Conservation (phyloP, 768 basidiomycete genomes). For the Tylopilus balloui region DNA sequence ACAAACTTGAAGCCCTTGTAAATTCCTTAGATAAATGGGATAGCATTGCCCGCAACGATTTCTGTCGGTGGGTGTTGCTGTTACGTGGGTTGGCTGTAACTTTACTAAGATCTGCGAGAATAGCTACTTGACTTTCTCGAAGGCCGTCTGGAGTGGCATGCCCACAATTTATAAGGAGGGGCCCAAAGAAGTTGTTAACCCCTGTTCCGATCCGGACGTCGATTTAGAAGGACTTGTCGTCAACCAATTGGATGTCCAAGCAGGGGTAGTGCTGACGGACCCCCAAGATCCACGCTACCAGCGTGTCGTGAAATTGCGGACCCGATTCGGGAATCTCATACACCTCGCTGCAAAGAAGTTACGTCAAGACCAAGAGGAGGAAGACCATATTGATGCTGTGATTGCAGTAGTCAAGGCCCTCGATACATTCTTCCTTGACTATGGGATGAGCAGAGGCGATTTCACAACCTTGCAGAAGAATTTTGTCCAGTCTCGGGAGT, state of each 20-base stretch:
- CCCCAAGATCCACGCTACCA: conserved; percentile 72
- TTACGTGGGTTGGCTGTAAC: background rate
- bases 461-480: conserved; percentile 59
- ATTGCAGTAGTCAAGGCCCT: conserved; percentile 67
- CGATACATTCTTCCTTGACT: conserved; percentile 70
- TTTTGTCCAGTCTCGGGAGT: conserved; percentile 31
- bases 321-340: conserved; percentile 62
- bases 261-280: conserved; percentile 72
- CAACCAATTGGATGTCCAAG: conserved; percentile 58
- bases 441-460: conserved; percentile 55
- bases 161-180: conserved; percentile 61
- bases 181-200: conserved; percentile 52
- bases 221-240: conserved; percentile 73
- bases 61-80: conserved; percentile 61
- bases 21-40: conserved; percentile 55
- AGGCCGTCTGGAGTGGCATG: conserved; percentile 75
- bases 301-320: conserved; percentile 50
- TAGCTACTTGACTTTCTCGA: conserved; percentile 65
- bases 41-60: conserved; percentile 66
- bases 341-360: conserved; percentile 64
- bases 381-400: conserved; percentile 86
- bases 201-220: conserved; percentile 54
- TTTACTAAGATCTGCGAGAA: conserved; percentile 1
- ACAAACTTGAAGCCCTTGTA: conserved; percentile 62
- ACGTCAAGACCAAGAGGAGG: conserved; percentile 56